Conservation (phyloP, 2,329 filamentous ascomycete species). For the Pseudogymnoascus sp. region DNA sequence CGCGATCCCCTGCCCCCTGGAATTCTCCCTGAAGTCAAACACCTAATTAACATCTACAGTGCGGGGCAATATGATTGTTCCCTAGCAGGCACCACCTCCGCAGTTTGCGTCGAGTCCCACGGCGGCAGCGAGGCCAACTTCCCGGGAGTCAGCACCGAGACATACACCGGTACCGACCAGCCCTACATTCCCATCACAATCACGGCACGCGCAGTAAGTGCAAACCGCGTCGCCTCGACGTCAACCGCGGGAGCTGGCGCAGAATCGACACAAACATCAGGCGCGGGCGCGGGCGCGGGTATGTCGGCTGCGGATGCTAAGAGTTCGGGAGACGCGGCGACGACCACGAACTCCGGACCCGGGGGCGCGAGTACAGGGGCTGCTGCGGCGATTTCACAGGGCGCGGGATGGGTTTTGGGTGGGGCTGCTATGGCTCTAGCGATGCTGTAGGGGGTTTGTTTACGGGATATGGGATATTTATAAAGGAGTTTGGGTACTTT, state of each 20-base stretch:
- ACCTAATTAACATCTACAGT: slow-evolving; percentile 9
- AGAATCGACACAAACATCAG: neutral
- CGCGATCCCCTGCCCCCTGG: neutral
- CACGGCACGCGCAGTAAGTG: slow-evolving; percentile 11
- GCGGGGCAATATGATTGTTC: slow-evolving; percentile 17
- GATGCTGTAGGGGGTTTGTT: slow-evolving; percentile 9
- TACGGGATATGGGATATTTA: neutral
- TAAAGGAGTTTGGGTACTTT: neutral
- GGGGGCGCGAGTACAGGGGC: slow-evolving; percentile 10
- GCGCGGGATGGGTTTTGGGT: slow-evolving; percentile 14
- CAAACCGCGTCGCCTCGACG: neutral
- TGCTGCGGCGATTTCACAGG: slow-evolving; percentile 12
- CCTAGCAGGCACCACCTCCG: slow-evolving; percentile 17
- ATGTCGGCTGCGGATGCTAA: slow-evolving; percentile 5
- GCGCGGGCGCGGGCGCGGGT: slow-evolving; percentile 5
- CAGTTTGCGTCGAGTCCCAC: slow-evolving; percentile 18
- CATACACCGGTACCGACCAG: slow-evolving; percentile 14
- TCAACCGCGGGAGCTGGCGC: slow-evolving; percentile 2
- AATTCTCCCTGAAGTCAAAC: too few species aligned
- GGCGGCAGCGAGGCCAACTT: slow-evolving; percentile 18
- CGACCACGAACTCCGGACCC: neutral
- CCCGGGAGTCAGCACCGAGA: slow-evolving; percentile 17
- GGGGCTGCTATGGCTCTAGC: slow-evolving; percentile 16
- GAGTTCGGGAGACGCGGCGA: neutral
- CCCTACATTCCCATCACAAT: slow-evolving; percentile 17